Evolutionary conservation across 108 stramenopile genomes (phyloP).

Genomic region (Cyclotella choctawhatcheeana): DNA sequence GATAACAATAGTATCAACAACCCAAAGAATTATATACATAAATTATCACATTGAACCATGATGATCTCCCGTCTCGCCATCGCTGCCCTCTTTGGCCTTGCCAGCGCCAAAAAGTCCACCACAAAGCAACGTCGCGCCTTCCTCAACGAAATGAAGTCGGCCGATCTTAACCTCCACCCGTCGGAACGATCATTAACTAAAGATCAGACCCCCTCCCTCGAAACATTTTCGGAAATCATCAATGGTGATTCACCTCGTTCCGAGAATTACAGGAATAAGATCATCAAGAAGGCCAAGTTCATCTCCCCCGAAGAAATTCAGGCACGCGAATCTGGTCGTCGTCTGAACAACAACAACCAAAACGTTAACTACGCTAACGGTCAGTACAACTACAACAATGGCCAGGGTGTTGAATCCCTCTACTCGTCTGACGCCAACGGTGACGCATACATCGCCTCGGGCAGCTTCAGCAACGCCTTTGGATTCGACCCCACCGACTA

Average conservation of each 20-base stretch:
- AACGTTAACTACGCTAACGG: slow-evolving; percentile 16
- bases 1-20: background rate
- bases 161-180: slow-evolving; percentile 8
- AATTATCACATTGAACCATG: background rate
- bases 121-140: slow-evolving; percentile 5
- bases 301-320: slow-evolving; percentile 24
- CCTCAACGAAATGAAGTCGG: slow-evolving; percentile 20
- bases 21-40: background rate
- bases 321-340: slow-evolving; percentile 8
- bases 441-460: slow-evolving; percentile 27
- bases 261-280: slow-evolving; percentile 8
- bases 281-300: slow-evolving; percentile 28
- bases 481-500: slow-evolving; percentile 69
- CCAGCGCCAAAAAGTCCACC: background rate
- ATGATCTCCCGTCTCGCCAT: slow-evolving; percentile 1
- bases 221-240: slow-evolving; percentile 5
- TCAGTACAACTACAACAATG: slow-evolving; percentile 28
- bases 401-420: background rate
- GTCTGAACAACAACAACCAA: slow-evolving; percentile 2
- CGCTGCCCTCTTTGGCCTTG: background rate
- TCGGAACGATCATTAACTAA: background rate
- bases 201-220: slow-evolving; percentile 25
- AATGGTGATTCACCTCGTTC: slow-evolving; percentile 29
- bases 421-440: slow-evolving; percentile 26
- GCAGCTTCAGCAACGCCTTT: slow-evolving; percentile 32